These are phyloP conservation scores for Pseudohyphozyma bogoriensis DNA, from an alignment of 768 basidiomycete genomes.

Conservation along the genomic window DNA sequence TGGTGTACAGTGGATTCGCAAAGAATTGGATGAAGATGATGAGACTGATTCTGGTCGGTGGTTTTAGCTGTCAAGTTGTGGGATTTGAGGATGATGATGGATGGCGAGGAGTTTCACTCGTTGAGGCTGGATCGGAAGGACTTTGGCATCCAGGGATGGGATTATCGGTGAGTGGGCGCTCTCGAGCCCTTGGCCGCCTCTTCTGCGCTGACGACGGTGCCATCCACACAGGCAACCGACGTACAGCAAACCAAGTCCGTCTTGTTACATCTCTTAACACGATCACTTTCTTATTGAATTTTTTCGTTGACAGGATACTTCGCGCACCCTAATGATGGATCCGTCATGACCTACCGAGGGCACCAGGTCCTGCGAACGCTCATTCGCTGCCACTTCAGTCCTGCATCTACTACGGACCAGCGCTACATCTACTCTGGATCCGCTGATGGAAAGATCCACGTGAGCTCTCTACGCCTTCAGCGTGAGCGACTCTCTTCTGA, in stretches of 20 bases:
- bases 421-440: constrained; percentile 91
- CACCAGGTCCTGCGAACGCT: constrained; percentile 82
- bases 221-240: background rate
- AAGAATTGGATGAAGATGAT: background rate
- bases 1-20: too few species aligned
- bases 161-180: constrained; percentile 2
- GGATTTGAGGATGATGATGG: constrained; percentile 26
- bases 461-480: constrained; percentile 37
- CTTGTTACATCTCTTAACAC: too few species aligned
- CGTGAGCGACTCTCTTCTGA: background rate
- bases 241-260: constrained; percentile 11
- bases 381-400: constrained; percentile 94
- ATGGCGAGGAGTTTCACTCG: constrained; percentile 8
- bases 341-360: constrained; percentile 65
- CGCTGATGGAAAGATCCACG: constrained; percentile 73
- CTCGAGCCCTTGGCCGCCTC: background rate
- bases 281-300: too few species aligned
- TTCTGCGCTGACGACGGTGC: background rate
- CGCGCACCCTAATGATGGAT: constrained; percentile 25
- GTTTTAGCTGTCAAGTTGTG: constrained; percentile 21
- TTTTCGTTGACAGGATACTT: constrained; percentile 1
- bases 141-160: constrained; percentile 12
- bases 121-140: constrained; percentile 13
- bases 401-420: constrained; percentile 77
- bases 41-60: background rate